Evolutionary conservation across 148 eudicot species (phyloP), one percentile per base, ranked within the genome.

Genomic region (Rhododendron vialii): DNA sequence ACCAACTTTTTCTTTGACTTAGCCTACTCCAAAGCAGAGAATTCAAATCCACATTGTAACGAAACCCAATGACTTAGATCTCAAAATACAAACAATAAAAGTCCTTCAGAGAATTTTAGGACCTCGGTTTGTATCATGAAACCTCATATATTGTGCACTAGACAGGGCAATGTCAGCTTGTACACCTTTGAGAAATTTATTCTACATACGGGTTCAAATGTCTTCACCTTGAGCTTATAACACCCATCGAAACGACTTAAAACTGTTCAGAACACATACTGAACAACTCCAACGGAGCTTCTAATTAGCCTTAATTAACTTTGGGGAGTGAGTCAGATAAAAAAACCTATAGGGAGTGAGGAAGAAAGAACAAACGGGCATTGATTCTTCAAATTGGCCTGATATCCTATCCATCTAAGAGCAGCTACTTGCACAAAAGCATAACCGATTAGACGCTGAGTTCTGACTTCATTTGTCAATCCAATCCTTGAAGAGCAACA

Each of bases 401-500:
- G 82, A 50, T 28, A 80, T 80, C 53, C 36, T 18, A n/a, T 83
- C 76, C 53, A 43, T 61, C 51, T 14, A 36, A 47, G 79, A 71
- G 77, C 59, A 28, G 55, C 63, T 69, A 30, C 22, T 45, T 11
- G 14, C 74, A 20, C 26, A 73, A 47, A 35, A 55, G 30, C 12
- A 38, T 12, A 74, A 11, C 5, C 15, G 36, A 6, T 7, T 33
- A 35, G 7, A 43, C 24, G 2, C 51, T 85, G 43, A 7, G 61
- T 77, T 71, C 67, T 73, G 75, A 57, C 41, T n/a, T 91, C 88
- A 92, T 85, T 90, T 91, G 77, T 92, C 94, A 78, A 89, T 89
- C 99, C 98, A 95, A 86, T 94, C 98, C 91, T 93, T 94, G 89
- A 97, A 97, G 81, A 97, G 85, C 83, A 97, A 89, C 90, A 95